Evolutionary conservation across 2,329 filamentous ascomycete genomes (phyloP), one percentile per base, ranked within the genome.

Genomic region (Zymoseptoria tritici): DNA sequence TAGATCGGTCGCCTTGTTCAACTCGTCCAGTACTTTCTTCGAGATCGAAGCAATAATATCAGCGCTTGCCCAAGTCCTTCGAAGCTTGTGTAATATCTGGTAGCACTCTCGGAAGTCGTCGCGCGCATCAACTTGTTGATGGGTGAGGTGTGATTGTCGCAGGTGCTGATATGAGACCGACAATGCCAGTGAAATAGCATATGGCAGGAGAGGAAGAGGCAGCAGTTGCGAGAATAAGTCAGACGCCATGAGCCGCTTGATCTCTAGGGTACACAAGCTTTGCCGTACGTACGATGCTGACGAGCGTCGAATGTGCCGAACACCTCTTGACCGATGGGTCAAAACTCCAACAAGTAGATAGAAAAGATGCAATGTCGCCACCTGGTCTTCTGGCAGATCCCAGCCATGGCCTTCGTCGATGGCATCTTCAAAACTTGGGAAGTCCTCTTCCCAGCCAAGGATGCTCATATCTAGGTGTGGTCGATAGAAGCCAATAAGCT

Each of bases 321-420:
- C 31, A 72, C 75, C 58, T 51, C 68, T 76, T 70, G 79, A 79
- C 50, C 81, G 80, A 68, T 82, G 81, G 2, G 81, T 83, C 2
- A 83, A 73, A 66, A 85, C 83, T 42, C 80, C 80, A 56, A 83
- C 80, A 21, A 79, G 77, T 65, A 84, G 79, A 60, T 84, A 83
- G 68, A 80, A 83, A 2, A 84, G 69, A 59, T 84, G 82, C 7
- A 84, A 70, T 5, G 82, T 74, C 13, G 76, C 74, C 68, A 74
- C 75, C 67, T 63, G 73, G 67, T 52, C 73, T 66, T 52, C 71
- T 64, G 59, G 74, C 64, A 59, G 74, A 58, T 67, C 78, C 77
- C 49, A 79, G 75, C 3, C 75, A 74, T n/a, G 78, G 65, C 61
- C 78, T 78, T 58, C 58, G 16, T 67, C 60, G 9, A 67, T 29